Evolutionary conservation across 2,329 filamentous ascomycete species (phyloP).

Genomic region (Xylariaceae sp.): DNA sequence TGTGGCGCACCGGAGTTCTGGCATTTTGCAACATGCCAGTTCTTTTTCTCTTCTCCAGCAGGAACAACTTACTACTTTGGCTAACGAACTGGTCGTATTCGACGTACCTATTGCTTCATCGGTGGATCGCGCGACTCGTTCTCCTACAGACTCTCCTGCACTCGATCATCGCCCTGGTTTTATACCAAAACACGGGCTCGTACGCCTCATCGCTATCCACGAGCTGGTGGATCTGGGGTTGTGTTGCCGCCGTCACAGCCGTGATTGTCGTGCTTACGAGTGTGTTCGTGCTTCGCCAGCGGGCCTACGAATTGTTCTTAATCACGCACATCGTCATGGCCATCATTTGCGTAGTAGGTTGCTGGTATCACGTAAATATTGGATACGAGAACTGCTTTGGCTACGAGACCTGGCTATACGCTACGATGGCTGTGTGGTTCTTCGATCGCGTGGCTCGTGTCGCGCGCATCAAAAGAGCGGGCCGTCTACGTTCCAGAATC

Average conservation of each 20-base stretch:
- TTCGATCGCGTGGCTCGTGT: conserved; percentile 42
- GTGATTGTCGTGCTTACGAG: conserved; percentile 23
- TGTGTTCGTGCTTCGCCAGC: conserved; percentile 19
- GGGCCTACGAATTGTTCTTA: conserved; percentile 15
- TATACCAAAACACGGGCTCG: conserved; percentile 16
- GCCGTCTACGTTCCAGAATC: conserved; percentile 32
- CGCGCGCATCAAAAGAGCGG: conserved; percentile 32
- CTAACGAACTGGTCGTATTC: conserved; percentile 33
- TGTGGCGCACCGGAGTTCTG: conserved; percentile 26
- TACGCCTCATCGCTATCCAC: conserved; percentile 14
- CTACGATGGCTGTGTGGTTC: conserved; percentile 23
- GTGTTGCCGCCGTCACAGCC: conserved; percentile 28
- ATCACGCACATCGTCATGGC: conserved; percentile 10
- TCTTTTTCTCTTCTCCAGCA: conserved; percentile 29
- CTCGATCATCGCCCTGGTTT: conserved; percentile 14
- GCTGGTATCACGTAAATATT: conserved; percentile 34
- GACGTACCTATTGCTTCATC: conserved; percentile 33
- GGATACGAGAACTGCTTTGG: conserved; percentile 7
- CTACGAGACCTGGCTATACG: conserved; percentile 18
- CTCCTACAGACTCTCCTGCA: conserved; percentile 24
- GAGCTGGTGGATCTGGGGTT: conserved; percentile 34
- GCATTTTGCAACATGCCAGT: conserved; percentile 26
- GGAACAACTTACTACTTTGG: conserved; percentile 35
- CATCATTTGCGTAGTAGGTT: conserved; percentile 16
- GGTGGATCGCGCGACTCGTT: conserved; percentile 25